Evolutionary conservation across 768 basidiomycete species (phyloP).

Genomic region (Hysterangium stoloniferum): DNA sequence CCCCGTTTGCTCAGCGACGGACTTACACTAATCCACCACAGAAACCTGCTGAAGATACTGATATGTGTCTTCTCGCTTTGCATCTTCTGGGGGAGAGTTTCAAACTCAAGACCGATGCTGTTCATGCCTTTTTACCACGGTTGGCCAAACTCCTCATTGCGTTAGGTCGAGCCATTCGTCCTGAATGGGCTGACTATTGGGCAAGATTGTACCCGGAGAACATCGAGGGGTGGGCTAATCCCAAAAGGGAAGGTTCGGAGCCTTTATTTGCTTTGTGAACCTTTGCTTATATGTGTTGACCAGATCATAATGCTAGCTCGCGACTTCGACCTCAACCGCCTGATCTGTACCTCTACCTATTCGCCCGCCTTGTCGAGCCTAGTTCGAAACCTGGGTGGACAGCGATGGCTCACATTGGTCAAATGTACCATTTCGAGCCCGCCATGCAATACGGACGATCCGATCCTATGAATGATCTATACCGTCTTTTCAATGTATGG

Average conservation of each 20-base stretch:
- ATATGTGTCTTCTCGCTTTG: slow-evolving; percentile 60
- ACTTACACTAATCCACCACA: not conserved
- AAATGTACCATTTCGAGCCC: slow-evolving; percentile 13
- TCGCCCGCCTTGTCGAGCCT: slow-evolving; percentile 39
- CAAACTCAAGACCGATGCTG: slow-evolving; percentile 34
- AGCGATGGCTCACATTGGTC: slow-evolving; percentile 24
- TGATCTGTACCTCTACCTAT: slow-evolving; percentile 63
- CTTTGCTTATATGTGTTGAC: not conserved
- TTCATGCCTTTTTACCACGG: slow-evolving; percentile 54
- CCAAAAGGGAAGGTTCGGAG: slow-evolving; percentile 32
- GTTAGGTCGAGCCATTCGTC: slow-evolving; percentile 42
- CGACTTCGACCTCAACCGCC: slow-evolving; percentile 72
- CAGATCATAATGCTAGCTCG: slow-evolving; percentile 20
- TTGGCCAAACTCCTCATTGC: slow-evolving; percentile 47
- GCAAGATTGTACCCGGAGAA: slow-evolving; percentile 66
- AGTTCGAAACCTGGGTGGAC: slow-evolving; percentile 65
- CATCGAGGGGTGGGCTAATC: slow-evolving; percentile 51
- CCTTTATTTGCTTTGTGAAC: slow-evolving; percentile 13
- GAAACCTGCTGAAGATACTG: slow-evolving; percentile 39
- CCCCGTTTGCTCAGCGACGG: slow-evolving; percentile 22
- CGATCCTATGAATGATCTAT: slow-evolving; percentile 5
- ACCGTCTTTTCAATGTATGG: slow-evolving; percentile 9
- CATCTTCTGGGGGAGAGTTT: slow-evolving; percentile 63
- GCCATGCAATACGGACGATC: slow-evolving; percentile 4
- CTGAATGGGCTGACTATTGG: slow-evolving; percentile 94